Percentiles rank a stretch among this genome's conserved stretches.
Conservation (phyloP, 1,284 basidiomycete genomes). For the Somion occarium region DNA sequence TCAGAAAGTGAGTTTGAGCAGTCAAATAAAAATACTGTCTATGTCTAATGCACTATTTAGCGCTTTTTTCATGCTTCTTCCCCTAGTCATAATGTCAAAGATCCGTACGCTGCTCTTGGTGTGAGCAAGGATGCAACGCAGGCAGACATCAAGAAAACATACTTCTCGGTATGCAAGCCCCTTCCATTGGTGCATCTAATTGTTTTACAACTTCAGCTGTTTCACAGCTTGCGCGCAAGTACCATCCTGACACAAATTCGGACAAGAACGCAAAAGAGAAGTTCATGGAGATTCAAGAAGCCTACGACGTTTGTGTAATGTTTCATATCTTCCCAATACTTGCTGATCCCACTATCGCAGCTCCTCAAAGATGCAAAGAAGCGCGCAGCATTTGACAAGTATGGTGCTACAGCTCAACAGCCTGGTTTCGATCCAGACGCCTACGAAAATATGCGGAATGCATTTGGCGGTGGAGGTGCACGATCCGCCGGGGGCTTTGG, state of each 20-base stretch:
- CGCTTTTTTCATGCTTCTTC: slow-evolving; percentile 73
- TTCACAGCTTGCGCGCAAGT: slow-evolving; percentile 90
- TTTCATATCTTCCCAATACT: slow-evolving; percentile 6
- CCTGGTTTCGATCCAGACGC: slow-evolving; percentile 91
- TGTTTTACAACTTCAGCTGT: slow-evolving; percentile 4
- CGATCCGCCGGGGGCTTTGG: slow-evolving; percentile 57
- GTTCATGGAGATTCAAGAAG: slow-evolving; percentile 95
- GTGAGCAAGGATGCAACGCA: slow-evolving; percentile 80
- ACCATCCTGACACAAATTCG: slow-evolving; percentile 96
- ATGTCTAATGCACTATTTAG: slow-evolving; percentile 30
- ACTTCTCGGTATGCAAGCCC: slow-evolving; percentile 74
- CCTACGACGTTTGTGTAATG: slow-evolving; percentile 80
- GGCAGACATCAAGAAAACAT: slow-evolving; percentile 94
- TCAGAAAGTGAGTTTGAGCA: slow-evolving; percentile 9
- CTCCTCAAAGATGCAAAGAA: slow-evolving; percentile 93
- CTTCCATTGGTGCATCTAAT: background rate
- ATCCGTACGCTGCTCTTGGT: slow-evolving; percentile 90
- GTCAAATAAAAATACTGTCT: background rate
- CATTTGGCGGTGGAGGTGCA: slow-evolving; percentile 51
- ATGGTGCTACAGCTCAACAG: slow-evolving; percentile 91
- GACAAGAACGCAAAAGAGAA: slow-evolving; percentile 89
- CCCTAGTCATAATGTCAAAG: slow-evolving; percentile 59
- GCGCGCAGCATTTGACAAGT: slow-evolving; percentile 89
- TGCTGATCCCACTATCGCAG: slow-evolving; percentile 37
- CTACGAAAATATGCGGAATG: slow-evolving; percentile 44